These are phyloP conservation scores for Nissolia schottii DNA, from an alignment of 306 rosid species.

Conservation along the genomic window DNA sequence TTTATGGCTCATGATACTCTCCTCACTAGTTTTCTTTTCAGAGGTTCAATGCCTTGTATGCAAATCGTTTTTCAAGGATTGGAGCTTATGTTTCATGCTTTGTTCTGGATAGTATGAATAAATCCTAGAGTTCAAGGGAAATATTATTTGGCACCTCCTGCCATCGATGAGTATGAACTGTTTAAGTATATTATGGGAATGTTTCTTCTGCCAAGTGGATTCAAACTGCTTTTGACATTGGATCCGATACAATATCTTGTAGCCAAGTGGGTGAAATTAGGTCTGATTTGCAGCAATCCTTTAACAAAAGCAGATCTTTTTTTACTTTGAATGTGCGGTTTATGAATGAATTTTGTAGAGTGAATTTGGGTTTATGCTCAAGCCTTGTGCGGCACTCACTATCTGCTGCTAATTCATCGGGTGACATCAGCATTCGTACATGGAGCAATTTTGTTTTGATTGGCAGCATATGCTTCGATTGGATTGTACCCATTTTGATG, in stretches of 20 bases:
- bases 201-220: conserved; percentile 23
- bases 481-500: conserved; percentile 8
- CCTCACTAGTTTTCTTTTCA: not conserved
- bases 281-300: not conserved
- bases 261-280: not conserved
- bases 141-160: conserved; percentile 13
- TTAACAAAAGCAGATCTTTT: not conserved
- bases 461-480: not conserved
- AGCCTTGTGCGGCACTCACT: not conserved
- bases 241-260: conserved; percentile 16
- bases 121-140: conserved; percentile 27
- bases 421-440: not conserved
- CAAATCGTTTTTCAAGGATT: conserved; percentile 34
- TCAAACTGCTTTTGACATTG: conserved; percentile 16
- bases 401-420: not conserved
- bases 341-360: conserved; percentile 8
- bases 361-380: not conserved
- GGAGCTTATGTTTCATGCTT: conserved; percentile 25
- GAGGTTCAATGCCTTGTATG: conserved; percentile 21
- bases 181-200: conserved; percentile 1
- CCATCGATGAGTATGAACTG: conserved; percentile 10
- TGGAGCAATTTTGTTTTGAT: conserved; percentile 5
- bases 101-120: conserved; percentile 33
- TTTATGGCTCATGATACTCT: conserved; percentile 15
- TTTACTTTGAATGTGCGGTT: not conserved